phyloP scores from a whole-genome alignment of 2,329 filamentous ascomycete species.

The Aspergillus aculeatus region DNA sequence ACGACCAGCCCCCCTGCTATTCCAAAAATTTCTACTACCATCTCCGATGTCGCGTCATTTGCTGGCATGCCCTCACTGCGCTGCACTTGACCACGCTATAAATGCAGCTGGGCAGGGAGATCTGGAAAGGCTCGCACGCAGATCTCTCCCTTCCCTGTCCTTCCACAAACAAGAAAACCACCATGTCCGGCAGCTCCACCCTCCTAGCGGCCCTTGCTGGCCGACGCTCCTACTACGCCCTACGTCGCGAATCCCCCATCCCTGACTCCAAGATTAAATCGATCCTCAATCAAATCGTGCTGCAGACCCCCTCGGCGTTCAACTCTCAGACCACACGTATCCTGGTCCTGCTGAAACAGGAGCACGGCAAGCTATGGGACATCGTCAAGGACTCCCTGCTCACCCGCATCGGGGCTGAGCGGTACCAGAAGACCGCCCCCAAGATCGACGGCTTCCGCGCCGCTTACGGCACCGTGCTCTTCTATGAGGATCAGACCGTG shows the following conservation, averaged over 20 bases:
- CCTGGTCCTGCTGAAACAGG: conserved; percentile 71
- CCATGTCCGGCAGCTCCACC: background rate
- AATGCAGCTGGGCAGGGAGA: too few species aligned
- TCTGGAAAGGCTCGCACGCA: too few species aligned
- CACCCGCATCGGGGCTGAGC: conserved; percentile 61
- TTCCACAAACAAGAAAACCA: too few species aligned
- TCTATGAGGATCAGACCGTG: conserved; percentile 71
- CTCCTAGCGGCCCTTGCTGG: conserved; percentile 16
- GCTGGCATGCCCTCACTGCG: too few species aligned
- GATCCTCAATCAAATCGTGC: conserved; percentile 47
- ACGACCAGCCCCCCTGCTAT: too few species aligned
- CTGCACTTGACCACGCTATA: too few species aligned
- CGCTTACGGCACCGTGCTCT: conserved; percentile 78
- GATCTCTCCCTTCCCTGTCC: too few species aligned
- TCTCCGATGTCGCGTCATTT: too few species aligned
- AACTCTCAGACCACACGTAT: conserved; percentile 77
- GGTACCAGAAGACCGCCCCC: conserved; percentile 33
- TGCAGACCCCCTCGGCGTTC: conserved; percentile 71
- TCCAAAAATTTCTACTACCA: too few species aligned
- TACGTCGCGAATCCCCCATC: conserved; percentile 28
- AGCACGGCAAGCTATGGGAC: conserved; percentile 85
- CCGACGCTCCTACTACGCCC: conserved; percentile 31
- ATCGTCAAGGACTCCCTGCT: conserved; percentile 56
- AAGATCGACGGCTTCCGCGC: conserved; percentile 58
- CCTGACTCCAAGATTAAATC: conserved; percentile 30